phyloP scores from a whole-genome alignment of 1,284 basidiomycete species.

The Leccinum pallidistipes region DNA sequence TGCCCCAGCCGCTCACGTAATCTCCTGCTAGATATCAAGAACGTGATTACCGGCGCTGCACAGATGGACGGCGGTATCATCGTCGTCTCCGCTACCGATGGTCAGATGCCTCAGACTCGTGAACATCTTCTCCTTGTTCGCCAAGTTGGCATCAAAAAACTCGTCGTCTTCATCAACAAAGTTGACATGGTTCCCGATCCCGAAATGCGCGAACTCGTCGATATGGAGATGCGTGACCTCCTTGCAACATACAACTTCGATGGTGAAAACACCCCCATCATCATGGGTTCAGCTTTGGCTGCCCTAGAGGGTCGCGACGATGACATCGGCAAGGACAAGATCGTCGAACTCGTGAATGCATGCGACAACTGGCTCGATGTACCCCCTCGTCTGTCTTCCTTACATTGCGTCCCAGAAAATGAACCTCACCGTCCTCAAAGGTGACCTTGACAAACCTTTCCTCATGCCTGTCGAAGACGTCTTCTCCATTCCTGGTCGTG shows the following conservation, averaged over 20 bases:
- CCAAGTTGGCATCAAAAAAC: conserved; percentile 97
- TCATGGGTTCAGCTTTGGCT: conserved; percentile 96
- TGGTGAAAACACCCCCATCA: conserved; percentile 95
- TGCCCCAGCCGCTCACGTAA: conserved; percentile 3
- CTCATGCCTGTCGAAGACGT: conserved; percentile 97
- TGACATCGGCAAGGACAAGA: conserved; percentile 81
- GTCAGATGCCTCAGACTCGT: conserved; percentile 99
- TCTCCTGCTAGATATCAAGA: conserved; percentile 75
- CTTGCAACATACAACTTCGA: conserved; percentile 92
- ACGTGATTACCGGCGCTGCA: conserved; percentile 99
- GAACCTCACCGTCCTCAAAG: conserved; percentile 36
- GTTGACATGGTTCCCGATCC: conserved; percentile 95
- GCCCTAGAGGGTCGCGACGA: conserved; percentile 86
- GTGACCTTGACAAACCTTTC: conserved; percentile 98
- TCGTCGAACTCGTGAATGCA: conserved; percentile 82
- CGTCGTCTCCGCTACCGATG: conserved; percentile 98
- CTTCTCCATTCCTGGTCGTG: conserved; percentile 98
- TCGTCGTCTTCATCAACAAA: conserved; percentile 99
- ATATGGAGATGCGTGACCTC: conserved; percentile 99
- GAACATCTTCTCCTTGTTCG: conserved; percentile 97
- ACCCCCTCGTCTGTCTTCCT: conserved; percentile 70
- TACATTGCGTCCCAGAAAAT: neutral
- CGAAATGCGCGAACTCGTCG: conserved; percentile 99
- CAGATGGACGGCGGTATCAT: conserved; percentile 99
- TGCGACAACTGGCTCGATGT: conserved; percentile 97